A percentile compares a stretch with the other conserved stretches of the same genome.
These are phyloP conservation scores for Aspergillus proliferans DNA, from an alignment of 2,329 filamentous ascomycete species.

Conservation along the genomic window DNA sequence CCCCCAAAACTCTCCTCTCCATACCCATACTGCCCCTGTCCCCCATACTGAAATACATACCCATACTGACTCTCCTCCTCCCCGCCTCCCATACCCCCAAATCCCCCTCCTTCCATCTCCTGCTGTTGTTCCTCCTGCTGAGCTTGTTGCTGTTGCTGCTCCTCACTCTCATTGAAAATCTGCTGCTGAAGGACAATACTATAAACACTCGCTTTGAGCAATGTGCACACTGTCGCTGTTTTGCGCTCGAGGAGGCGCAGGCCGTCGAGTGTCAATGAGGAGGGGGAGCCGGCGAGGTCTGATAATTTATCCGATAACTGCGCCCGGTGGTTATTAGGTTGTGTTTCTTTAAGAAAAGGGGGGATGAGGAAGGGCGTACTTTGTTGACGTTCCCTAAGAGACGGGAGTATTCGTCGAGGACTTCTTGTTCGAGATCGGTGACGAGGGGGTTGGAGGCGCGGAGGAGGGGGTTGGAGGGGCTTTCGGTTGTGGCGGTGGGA, in stretches of 20 bases:
- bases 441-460: slow-evolving; percentile 41
- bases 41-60: slow-evolving; percentile 1
- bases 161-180: slow-evolving; percentile 60
- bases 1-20: not conserved
- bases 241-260: slow-evolving; percentile 86
- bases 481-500: slow-evolving; percentile 9
- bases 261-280: slow-evolving; percentile 71
- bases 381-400: slow-evolving; percentile 87
- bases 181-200: slow-evolving; percentile 98
- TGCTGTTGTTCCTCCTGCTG: slow-evolving; percentile 8
- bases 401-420: slow-evolving; percentile 87
- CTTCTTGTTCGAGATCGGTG: slow-evolving; percentile 80
- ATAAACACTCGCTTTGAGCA: slow-evolving; percentile 97
- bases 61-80: not conserved
- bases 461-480: slow-evolving; percentile 31
- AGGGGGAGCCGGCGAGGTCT: slow-evolving; percentile 55
- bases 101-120: slow-evolving; percentile 18
- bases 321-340: not conserved
- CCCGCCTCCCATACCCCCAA: slow-evolving; percentile 4
- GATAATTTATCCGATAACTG: slow-evolving; percentile 43
- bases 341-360: not conserved
- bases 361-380: slow-evolving; percentile 41
- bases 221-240: slow-evolving; percentile 87
- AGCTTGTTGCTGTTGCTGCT: slow-evolving; percentile 22
- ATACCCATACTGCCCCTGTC: slow-evolving; percentile 5